Evolutionary conservation across 2,329 filamentous ascomycete species (phyloP).

Genomic region (Neodidymelliopsis sp.): DNA sequence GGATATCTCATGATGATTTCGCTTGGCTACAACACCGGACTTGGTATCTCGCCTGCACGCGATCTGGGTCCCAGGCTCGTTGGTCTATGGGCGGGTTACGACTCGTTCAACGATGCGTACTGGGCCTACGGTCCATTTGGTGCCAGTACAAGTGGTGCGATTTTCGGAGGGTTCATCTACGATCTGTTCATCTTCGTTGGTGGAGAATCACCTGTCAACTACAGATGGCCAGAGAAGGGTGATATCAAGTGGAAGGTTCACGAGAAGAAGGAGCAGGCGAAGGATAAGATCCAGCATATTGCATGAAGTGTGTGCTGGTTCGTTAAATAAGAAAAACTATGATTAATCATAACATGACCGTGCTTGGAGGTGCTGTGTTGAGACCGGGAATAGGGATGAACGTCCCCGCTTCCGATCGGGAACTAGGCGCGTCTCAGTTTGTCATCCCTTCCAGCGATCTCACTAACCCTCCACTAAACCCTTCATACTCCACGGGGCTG

Average conservation of each 20-base stretch:
- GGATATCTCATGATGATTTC: slow-evolving; percentile 36
- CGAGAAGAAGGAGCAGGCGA: slow-evolving; percentile 25
- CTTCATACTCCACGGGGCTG: background rate
- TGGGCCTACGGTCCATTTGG: slow-evolving; percentile 41
- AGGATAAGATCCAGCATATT: slow-evolving; percentile 23
- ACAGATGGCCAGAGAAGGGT: slow-evolving; percentile 35
- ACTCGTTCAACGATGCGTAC: slow-evolving; percentile 45
- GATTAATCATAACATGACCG: background rate
- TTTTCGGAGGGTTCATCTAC: slow-evolving; percentile 40
- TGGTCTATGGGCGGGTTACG: slow-evolving; percentile 71
- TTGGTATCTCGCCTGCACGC: slow-evolving; percentile 71
- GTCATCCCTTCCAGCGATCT: slow-evolving; percentile 3
- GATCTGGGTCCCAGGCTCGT: slow-evolving; percentile 76
- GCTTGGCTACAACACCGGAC: slow-evolving; percentile 39
- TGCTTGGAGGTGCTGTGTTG: no score
- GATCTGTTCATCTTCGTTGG: slow-evolving; percentile 44
- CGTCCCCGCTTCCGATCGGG: slow-evolving; percentile 12
- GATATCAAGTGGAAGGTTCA: slow-evolving; percentile 31
- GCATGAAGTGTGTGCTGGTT: background rate
- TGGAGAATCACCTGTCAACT: slow-evolving; percentile 41
- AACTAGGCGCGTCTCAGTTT: slow-evolving; percentile 1
- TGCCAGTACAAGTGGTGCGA: slow-evolving; percentile 33
- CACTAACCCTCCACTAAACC: slow-evolving; percentile 1
- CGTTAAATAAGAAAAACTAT: background rate
- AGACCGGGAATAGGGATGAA: slow-evolving; percentile 15